phyloP scores from a whole-genome alignment of 257 asterid species.

The Solanum rostratum region DNA sequence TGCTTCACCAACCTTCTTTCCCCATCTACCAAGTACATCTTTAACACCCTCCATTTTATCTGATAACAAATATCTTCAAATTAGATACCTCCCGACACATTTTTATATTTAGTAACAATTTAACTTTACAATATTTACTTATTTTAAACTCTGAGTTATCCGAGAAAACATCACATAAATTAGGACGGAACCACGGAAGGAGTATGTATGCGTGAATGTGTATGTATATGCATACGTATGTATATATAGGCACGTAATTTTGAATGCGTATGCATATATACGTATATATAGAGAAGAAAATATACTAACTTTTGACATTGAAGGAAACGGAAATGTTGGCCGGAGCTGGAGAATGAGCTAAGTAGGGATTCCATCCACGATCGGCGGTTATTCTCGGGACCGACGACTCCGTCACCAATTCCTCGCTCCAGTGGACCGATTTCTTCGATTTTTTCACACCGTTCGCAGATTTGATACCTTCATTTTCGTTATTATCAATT shows the following conservation, averaged over 20 bases:
- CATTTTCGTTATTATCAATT: slow-evolving; percentile 11
- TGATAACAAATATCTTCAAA: neutral
- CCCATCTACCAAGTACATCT: slow-evolving; percentile 81
- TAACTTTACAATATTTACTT: too few relatives aligned
- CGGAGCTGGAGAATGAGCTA: slow-evolving; percentile 43
- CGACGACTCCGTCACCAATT: slow-evolving; percentile 58
- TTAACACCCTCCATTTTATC: slow-evolving; percentile 66
- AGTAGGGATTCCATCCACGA: slow-evolving; percentile 54
- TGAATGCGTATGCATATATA: neutral
- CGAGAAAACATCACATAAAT: too few relatives aligned
- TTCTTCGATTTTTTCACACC: slow-evolving; percentile 40
- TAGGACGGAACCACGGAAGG: too few relatives aligned
- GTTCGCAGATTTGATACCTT: slow-evolving; percentile 16
- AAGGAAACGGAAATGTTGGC: slow-evolving; percentile 31
- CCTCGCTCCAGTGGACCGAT: slow-evolving; percentile 77
- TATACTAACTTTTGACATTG: slow-evolving; percentile 53
- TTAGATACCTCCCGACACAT: too few relatives aligned
- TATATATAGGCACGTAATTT: neutral
- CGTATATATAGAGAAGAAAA: neutral
- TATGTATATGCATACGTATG: too few relatives aligned
- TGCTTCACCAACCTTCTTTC: slow-evolving; percentile 82
- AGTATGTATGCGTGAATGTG: too few relatives aligned
- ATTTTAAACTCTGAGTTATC: too few relatives aligned
- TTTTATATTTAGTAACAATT: too few relatives aligned
- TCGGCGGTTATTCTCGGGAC: slow-evolving; percentile 14